These are phyloP conservation scores for Albatrellus ellisii DNA, from an alignment of 768 basidiomycete genomes.

Conservation along the genomic window DNA sequence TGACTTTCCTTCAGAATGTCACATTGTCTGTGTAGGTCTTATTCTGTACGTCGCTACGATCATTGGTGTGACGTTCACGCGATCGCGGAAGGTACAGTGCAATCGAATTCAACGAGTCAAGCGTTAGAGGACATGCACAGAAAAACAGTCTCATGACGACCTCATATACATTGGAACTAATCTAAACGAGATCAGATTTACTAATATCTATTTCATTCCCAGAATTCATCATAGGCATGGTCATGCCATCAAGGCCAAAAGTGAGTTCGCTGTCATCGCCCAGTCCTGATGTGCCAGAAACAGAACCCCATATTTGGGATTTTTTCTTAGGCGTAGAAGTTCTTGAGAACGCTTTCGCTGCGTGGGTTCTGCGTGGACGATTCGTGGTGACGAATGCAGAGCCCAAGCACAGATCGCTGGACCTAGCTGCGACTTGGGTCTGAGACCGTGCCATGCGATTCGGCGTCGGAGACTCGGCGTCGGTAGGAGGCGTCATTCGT, in stretches of 20 bases:
- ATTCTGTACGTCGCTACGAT: too few species aligned
- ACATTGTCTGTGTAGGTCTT: too few species aligned
- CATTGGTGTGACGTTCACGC: too few species aligned
- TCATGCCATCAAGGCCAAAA: slow-evolving; percentile 5
- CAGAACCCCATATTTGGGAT: background rate
- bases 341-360: background rate
- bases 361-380: slow-evolving; percentile 1
- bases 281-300: background rate
- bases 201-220: too few species aligned
- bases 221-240: too few species aligned
- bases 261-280: slow-evolving; percentile 4
- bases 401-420: background rate
- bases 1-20: too few species aligned
- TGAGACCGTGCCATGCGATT: background rate
- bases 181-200: too few species aligned
- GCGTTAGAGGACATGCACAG: too few species aligned
- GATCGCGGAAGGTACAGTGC: too few species aligned
- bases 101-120: too few species aligned
- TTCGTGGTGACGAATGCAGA: slow-evolving; percentile 1
- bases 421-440: background rate
- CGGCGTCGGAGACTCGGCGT: background rate
- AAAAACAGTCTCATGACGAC: too few species aligned
- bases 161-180: too few species aligned
- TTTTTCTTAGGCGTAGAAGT: background rate
- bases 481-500: background rate